Evolutionary conservation across 2,329 filamentous ascomycete species (phyloP).

Genomic region (Mycosphaerella arachidis): DNA sequence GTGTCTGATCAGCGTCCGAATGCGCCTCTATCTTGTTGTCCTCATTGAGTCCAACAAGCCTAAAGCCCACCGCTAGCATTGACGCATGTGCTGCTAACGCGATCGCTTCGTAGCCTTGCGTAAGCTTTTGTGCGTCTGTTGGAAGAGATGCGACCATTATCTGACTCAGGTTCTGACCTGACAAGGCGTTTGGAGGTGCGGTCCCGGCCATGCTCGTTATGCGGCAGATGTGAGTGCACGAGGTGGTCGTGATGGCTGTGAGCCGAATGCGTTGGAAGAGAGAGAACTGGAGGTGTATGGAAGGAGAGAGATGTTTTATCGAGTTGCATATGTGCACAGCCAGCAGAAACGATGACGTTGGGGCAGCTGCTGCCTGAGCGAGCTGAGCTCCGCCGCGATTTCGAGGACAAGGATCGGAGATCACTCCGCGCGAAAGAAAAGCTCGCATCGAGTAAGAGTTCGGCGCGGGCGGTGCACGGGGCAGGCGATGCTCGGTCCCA

Average conservation of each 20-base stretch:
- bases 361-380: too few relatives aligned
- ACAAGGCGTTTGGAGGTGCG: slow-evolving; percentile 38
- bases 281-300: neutral
- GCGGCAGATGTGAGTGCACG: neutral
- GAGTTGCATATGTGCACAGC: too few relatives aligned
- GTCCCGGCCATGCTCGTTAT: slow-evolving; percentile 3
- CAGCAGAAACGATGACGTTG: too few relatives aligned
- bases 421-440: too few relatives aligned
- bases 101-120: slow-evolving; percentile 73
- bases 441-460: too few relatives aligned
- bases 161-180: slow-evolving; percentile 39
- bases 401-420: too few relatives aligned
- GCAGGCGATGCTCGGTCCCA: too few relatives aligned
- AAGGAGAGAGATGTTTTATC: neutral
- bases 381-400: too few relatives aligned
- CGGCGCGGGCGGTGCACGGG: too few relatives aligned
- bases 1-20: slow-evolving; percentile 42
- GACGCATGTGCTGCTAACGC: slow-evolving; percentile 80
- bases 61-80: slow-evolving; percentile 75
- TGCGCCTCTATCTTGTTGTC: slow-evolving; percentile 58
- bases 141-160: slow-evolving; percentile 45
- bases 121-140: slow-evolving; percentile 45
- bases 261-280: neutral
- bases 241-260: neutral
- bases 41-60: slow-evolving; percentile 77